Percentiles rank a stretch among this genome's conserved stretches.
Evolutionary conservation across 306 rosid species (phyloP).

Genomic region (Argentina anserina): DNA sequence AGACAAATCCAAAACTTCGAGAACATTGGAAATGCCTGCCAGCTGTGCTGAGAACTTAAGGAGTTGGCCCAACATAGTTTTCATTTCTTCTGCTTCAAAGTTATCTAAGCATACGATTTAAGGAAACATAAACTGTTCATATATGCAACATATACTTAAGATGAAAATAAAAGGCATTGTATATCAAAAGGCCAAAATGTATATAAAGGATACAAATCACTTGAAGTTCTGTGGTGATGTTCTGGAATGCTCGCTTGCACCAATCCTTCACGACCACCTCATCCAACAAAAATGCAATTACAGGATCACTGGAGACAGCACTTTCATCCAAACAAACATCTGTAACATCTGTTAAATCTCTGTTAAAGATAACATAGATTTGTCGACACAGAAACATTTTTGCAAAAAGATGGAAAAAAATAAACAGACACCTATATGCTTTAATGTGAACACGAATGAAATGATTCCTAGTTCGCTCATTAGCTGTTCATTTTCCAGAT

Average conservation of each 20-base stretch:
- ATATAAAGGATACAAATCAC: conserved; percentile 74
- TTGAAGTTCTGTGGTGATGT: conserved; percentile 60
- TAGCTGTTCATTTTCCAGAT: neutral
- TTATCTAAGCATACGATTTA: conserved; percentile 51
- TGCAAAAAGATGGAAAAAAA: neutral
- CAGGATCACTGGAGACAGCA: conserved; percentile 98
- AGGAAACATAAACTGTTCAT: conserved; percentile 27
- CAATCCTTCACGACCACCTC: conserved; percentile 99
- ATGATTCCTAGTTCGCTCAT: conserved; percentile 1
- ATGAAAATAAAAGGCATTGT: conserved; percentile 13
- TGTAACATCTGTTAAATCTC: conserved; percentile 68
- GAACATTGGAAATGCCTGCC: conserved; percentile 81
- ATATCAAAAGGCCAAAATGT: conserved; percentile 17
- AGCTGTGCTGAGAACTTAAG: conserved; percentile 61
- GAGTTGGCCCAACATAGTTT: conserved; percentile 52
- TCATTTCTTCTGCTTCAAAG: conserved; percentile 50
- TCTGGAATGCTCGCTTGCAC: conserved; percentile 86
- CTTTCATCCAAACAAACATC: conserved; percentile 98
- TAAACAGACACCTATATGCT: neutral
- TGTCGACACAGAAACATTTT: neutral
- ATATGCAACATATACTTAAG: neutral
- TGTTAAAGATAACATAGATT: conserved; percentile 53
- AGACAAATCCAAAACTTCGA: conserved; percentile 84
- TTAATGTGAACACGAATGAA: neutral
- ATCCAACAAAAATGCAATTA: conserved; percentile 95